Conservation (phyloP, 495 filamentous ascomycete species). For the Podospora fimiseda region DNA sequence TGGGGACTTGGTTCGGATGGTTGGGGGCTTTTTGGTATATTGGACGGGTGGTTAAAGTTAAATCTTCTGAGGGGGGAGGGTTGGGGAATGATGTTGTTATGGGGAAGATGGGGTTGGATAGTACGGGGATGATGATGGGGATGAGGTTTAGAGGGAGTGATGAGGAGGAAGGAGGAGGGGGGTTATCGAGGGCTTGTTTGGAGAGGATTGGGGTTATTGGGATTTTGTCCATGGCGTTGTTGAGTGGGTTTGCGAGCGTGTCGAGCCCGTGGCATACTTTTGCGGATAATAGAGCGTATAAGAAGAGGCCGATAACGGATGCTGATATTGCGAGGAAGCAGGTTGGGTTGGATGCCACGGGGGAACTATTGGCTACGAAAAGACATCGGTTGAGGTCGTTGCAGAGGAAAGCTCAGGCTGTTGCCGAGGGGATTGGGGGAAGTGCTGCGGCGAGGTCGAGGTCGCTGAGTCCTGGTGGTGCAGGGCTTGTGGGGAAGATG, state of each 20-base stretch:
- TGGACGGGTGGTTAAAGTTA: conserved; percentile 48
- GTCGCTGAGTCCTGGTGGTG: conserved; percentile 7
- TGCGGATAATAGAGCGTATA: conserved; percentile 43
- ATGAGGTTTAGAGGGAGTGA: conserved; percentile 10
- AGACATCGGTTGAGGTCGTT: conserved; percentile 58
- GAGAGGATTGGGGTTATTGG: conserved; percentile 76
- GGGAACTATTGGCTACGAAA: conserved; percentile 67
- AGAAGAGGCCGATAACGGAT: conserved; percentile 54
- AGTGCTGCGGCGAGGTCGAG: background rate
- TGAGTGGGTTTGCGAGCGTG: conserved; percentile 77
- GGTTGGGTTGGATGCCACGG: conserved; percentile 65
- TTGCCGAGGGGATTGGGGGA: conserved; percentile 36
- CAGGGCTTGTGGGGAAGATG: conserved; percentile 61
- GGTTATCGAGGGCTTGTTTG: conserved; percentile 63
- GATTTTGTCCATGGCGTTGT: conserved; percentile 71
- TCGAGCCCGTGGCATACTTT: conserved; percentile 78
- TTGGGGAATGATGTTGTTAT: conserved; percentile 31
- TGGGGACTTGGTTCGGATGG: conserved; percentile 54
- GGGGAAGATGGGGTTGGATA: conserved; percentile 15
- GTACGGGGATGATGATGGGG: conserved; percentile 22
- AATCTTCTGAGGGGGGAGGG: too few relatives aligned
- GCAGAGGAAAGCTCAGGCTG: conserved; percentile 46
- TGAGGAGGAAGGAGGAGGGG: conserved; percentile 26
- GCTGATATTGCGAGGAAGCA: conserved; percentile 64
- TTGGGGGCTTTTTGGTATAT: conserved; percentile 67